A percentile compares a stretch with the other conserved stretches of the same genome.
Evolutionary conservation across 352 stramenopile genomes (phyloP).

Genomic region (Globisporangium paroecandrum): DNA sequence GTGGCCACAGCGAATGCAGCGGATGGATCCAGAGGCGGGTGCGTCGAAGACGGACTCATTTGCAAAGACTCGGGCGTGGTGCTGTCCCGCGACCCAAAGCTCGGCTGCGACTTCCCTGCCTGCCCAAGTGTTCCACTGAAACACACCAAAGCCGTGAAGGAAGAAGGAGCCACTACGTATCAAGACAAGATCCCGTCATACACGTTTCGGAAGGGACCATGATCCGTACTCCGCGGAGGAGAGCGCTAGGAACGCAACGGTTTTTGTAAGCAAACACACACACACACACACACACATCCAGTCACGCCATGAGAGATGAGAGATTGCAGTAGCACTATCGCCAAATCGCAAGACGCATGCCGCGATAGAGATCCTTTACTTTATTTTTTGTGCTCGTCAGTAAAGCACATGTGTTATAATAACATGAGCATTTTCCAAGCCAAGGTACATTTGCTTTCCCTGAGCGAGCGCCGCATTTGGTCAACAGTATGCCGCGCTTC

Average conservation of each 20-base stretch:
- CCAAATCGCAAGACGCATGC: too few relatives aligned
- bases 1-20: slow-evolving; percentile 10
- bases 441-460: background rate
- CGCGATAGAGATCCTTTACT: background rate
- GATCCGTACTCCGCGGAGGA: background rate
- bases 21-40: slow-evolving; percentile 29
- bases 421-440: background rate
- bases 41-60: slow-evolving; percentile 16
- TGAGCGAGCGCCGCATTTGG: background rate
- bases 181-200: background rate
- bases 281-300: background rate
- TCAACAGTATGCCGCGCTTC: background rate
- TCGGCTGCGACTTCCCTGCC: slow-evolving; percentile 15
- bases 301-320: background rate
- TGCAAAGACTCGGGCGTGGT: slow-evolving; percentile 12
- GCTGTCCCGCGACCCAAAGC: slow-evolving; percentile 15
- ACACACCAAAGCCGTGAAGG: background rate
- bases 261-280: background rate
- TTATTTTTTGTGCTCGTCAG: background rate
- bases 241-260: background rate
- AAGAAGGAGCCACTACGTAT: background rate
- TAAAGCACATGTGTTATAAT: background rate
- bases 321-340: too few relatives aligned
- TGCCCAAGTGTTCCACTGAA: background rate
- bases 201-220: background rate